Conservation (phyloP, 2,329 filamentous ascomycete genomes). For the Hypoxylon sp. region DNA sequence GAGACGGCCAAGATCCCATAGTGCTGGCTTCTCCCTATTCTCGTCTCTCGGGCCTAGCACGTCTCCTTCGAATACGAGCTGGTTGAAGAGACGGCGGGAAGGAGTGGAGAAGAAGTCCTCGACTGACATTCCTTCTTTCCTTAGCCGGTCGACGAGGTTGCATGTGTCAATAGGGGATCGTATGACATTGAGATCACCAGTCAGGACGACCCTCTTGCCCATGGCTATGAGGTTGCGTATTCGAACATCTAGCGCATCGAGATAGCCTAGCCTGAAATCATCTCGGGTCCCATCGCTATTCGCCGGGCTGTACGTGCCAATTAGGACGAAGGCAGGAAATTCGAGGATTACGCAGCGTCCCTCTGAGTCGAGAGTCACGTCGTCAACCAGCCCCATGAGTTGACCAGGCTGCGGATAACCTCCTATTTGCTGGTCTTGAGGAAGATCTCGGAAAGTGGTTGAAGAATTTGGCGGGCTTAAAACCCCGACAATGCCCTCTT, state of each 20-base stretch:
- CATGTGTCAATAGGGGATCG: conserved; percentile 79
- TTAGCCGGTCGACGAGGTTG: conserved; percentile 76
- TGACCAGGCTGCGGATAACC: conserved; percentile 83
- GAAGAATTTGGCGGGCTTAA: conserved; percentile 79
- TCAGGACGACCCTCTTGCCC: conserved; percentile 87
- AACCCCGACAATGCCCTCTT: conserved; percentile 91
- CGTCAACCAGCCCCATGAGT: conserved; percentile 73
- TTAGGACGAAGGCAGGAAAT: conserved; percentile 92
- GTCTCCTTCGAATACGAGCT: conserved; percentile 79
- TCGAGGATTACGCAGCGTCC: conserved; percentile 92
- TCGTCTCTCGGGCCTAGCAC: conserved; percentile 75
- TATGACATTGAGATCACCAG: conserved; percentile 89
- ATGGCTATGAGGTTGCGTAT: conserved; percentile 83
- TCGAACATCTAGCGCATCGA: conserved; percentile 82
- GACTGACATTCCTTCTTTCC: conserved; percentile 74
- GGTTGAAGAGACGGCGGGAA: conserved; percentile 83
- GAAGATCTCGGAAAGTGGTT: conserved; percentile 79
- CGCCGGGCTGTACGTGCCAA: conserved; percentile 93
- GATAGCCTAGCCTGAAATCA: conserved; percentile 83
- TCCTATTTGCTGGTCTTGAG: conserved; percentile 80
- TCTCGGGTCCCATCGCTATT: conserved; percentile 86
- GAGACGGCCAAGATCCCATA: conserved; percentile 85
- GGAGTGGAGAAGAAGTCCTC: conserved; percentile 80
- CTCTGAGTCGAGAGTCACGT: conserved; percentile 83
- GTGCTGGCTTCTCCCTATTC: conserved; percentile 74